Base-by-base conservation (phyloP, 2,329 filamentous ascomycete genomes). In the Colletotrichum brevisporum region DNA sequence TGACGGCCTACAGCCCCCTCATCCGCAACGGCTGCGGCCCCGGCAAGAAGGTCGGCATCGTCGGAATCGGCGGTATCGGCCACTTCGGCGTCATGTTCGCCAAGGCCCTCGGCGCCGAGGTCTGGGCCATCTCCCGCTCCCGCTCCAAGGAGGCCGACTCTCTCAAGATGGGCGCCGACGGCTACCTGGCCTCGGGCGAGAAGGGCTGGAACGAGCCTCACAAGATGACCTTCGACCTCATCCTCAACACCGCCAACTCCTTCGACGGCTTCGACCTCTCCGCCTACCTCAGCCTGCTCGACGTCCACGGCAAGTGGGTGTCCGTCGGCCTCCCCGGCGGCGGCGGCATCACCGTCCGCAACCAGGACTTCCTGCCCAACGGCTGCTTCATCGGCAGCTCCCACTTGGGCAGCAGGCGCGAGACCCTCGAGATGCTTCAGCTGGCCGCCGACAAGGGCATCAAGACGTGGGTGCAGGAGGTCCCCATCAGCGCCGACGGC, bases 251-350 rank as follows among this genome's bases (percentile, higher is more conserved):
- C 8, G 91, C 92, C 74, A 92, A 89, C 76, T 89, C 87, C 43
- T 91, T 88, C 59, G 88, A 90, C 59, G 86, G 85, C 55, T 93
- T 94, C 81, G 88, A 93, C 76, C 83, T 94, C 39, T 80, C 82
- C 60, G 86, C 91, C 72, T 97, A 96, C 83, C 88, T 97, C 75
- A 89, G 88, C 70, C 88, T 94, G 75, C 87, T 97, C 78, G 94
- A 95, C 81, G 90, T 95, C 66, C 92, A 94, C 82, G 93, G 92
- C 67, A 88, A 87, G 77, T 96, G 92, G 89, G 89, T 95, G 78
- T 92, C 88, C 75, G 92, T 95, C 62, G 93, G 93, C 50, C 85
- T 96, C 76, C 93, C 93, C 3, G 92, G 94, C 77, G 91, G 93
- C 71, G 89, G 91, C 52, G 89, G 93, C 12, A 89, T 93, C 66